phyloP scores from a whole-genome alignment of 257 asterid species.

The Penstemon eatonii region DNA sequence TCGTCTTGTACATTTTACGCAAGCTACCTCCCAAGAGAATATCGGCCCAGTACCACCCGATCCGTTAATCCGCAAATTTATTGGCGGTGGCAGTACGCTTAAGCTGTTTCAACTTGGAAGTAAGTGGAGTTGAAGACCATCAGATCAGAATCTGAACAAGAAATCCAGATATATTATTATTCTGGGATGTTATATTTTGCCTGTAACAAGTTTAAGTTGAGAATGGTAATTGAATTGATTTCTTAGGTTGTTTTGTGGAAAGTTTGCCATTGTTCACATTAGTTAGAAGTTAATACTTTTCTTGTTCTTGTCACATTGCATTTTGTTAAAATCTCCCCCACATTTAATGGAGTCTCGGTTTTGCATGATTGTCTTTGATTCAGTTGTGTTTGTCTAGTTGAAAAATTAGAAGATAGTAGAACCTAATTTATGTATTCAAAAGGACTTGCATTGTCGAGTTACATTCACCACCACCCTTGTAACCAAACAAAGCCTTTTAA shows the following conservation, averaged over 20 bases:
- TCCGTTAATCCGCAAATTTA: constrained; percentile 34
- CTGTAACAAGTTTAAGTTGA: constrained; percentile 1
- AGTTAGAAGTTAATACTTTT: too few relatives aligned
- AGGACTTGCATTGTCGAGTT: too few relatives aligned
- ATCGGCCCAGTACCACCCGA: constrained; percentile 68
- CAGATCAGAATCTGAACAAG: constrained; percentile 30
- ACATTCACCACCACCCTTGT: too few relatives aligned
- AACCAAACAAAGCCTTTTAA: too few relatives aligned
- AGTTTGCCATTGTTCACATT: not conserved
- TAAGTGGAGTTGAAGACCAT: constrained; percentile 14
- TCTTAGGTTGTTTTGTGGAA: constrained; percentile 9
- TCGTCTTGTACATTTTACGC: constrained; percentile 70
- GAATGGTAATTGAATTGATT: too few relatives aligned
- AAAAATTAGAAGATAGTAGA: too few relatives aligned
- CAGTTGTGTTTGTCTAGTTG: too few relatives aligned
- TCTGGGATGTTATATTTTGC: constrained; percentile 37
- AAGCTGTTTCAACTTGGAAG: constrained; percentile 15
- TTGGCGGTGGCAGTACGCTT: constrained; percentile 30
- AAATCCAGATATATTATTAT: constrained; percentile 40
- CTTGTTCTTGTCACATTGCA: too few relatives aligned
- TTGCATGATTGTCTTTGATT: too few relatives aligned
- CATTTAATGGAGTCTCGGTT: too few relatives aligned
- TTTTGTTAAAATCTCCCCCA: too few relatives aligned
- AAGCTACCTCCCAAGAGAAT: constrained; percentile 68
- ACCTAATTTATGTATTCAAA: too few relatives aligned